phyloP scores from a whole-genome alignment of 2,329 filamentous ascomycete genomes.

The Thelonectria discophora region DNA sequence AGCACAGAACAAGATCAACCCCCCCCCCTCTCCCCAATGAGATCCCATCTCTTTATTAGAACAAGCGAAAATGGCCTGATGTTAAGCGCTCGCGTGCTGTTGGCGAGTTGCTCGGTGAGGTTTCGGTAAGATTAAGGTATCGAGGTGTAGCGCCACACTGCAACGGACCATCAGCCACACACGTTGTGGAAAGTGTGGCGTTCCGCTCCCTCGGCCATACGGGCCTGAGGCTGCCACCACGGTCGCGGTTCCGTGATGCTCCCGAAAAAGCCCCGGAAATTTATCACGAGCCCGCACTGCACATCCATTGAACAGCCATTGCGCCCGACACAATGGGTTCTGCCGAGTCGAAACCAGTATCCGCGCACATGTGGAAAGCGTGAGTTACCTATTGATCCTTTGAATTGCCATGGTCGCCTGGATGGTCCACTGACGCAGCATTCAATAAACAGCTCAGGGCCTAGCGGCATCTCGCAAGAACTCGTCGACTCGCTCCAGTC shows the following conservation, averaged over 20 bases:
- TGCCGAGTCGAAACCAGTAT: slow-evolving; percentile 62
- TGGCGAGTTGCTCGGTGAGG: background rate
- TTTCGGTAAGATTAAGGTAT: background rate
- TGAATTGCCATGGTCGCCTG: background rate
- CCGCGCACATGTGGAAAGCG: slow-evolving; percentile 63
- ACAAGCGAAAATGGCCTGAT: slow-evolving; percentile 24
- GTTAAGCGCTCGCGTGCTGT: background rate
- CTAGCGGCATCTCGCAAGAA: slow-evolving; percentile 75
- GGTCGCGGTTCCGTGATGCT: slow-evolving; percentile 43
- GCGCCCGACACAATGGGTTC: slow-evolving; percentile 62
- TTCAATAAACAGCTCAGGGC: slow-evolving; percentile 51
- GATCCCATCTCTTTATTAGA: slow-evolving; percentile 2
- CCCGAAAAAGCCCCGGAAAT: slow-evolving; percentile 48
- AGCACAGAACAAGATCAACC: slow-evolving; percentile 9
- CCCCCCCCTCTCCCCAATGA: no score
- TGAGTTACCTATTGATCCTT: slow-evolving; percentile 47
- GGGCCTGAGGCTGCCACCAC: slow-evolving; percentile 46
- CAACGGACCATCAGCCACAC: slow-evolving; percentile 28
- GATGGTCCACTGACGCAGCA: slow-evolving; percentile 35
- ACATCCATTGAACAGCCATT: slow-evolving; percentile 47
- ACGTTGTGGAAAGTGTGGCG: slow-evolving; percentile 10
- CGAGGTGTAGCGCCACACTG: slow-evolving; percentile 28
- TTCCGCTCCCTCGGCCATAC: slow-evolving; percentile 4
- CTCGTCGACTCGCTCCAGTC: slow-evolving; percentile 84
- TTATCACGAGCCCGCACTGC: slow-evolving; percentile 45